Percentiles rank a stretch among this genome's conserved stretches.
Conservation (phyloP, 2,329 filamentous ascomycete species). For the Thielaviopsis ethacetica region DNA sequence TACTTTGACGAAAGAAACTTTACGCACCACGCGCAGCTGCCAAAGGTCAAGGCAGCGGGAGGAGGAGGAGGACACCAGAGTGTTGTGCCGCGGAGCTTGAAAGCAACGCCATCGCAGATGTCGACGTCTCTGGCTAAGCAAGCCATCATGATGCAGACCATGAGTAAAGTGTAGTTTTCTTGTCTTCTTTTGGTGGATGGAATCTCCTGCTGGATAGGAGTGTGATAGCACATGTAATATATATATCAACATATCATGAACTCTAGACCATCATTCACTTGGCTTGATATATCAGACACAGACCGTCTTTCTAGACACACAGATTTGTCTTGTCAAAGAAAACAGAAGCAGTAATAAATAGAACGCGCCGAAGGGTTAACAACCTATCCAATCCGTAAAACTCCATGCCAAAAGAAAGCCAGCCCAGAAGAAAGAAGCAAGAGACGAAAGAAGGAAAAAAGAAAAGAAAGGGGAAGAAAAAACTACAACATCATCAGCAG, state of each 20-base stretch:
- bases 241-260: too few species aligned
- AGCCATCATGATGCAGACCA: neutral
- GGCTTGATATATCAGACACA: too few species aligned
- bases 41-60: neutral
- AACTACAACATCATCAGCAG: neutral
- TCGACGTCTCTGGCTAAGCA: neutral
- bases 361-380: too few species aligned
- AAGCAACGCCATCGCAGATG: neutral
- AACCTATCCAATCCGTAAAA: too few species aligned
- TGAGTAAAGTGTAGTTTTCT: neutral
- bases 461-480: neutral
- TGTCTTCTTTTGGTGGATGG: neutral
- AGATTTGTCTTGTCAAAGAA: too few species aligned
- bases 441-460: neutral
- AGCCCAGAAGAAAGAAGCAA: neutral
- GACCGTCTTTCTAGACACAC: too few species aligned
- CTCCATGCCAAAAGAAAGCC: too few species aligned
- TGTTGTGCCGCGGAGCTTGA: neutral
- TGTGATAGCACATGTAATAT: too few species aligned
- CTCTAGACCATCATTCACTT: too few species aligned
- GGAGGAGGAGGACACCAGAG: neutral
- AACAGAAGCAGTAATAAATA: too few species aligned
- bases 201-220: too few species aligned
- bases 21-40: neutral
- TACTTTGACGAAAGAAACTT: conserved; percentile 18